A percentile compares a stretch with the other conserved stretches of the same genome.
Conservation (phyloP, 2,329 filamentous ascomycete genomes). For the Claviceps monticola region DNA sequence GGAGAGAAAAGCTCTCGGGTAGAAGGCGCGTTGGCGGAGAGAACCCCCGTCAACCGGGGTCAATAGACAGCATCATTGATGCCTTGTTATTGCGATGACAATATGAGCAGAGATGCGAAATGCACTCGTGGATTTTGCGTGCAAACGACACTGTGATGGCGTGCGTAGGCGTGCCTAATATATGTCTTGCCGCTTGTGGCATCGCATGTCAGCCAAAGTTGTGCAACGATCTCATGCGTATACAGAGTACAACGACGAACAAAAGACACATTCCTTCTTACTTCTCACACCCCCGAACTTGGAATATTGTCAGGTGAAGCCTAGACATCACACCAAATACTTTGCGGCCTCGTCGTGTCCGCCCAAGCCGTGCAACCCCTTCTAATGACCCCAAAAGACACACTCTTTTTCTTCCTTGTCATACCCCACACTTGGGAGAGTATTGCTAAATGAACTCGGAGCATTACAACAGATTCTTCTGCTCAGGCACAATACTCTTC, state of each 20-base stretch:
- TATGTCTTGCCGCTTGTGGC: too few species aligned
- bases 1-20: constrained; percentile 10
- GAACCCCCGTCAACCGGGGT: constrained; percentile 31
- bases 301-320: too few species aligned
- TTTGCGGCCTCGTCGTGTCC: too few species aligned
- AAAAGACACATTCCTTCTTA: too few species aligned
- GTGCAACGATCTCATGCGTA: not conserved
- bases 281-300: too few species aligned
- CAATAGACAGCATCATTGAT: constrained; percentile 13
- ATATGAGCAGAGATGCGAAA: not conserved
- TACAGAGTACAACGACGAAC: too few species aligned
- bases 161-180: not conserved
- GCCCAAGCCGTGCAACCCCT: too few species aligned
- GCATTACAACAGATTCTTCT: constrained; percentile 25
- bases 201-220: not conserved
- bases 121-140: not conserved
- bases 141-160: not conserved
- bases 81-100: not conserved
- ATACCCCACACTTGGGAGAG: too few species aligned
- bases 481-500: constrained; percentile 60
- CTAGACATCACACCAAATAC: too few species aligned
- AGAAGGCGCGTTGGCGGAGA: constrained; percentile 7
- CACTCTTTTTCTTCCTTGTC: too few species aligned
- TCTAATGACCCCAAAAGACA: too few species aligned
- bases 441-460: too few species aligned